Conservation (phyloP, 2,329 filamentous ascomycete species). For the Monosporascus cannonballus region DNA sequence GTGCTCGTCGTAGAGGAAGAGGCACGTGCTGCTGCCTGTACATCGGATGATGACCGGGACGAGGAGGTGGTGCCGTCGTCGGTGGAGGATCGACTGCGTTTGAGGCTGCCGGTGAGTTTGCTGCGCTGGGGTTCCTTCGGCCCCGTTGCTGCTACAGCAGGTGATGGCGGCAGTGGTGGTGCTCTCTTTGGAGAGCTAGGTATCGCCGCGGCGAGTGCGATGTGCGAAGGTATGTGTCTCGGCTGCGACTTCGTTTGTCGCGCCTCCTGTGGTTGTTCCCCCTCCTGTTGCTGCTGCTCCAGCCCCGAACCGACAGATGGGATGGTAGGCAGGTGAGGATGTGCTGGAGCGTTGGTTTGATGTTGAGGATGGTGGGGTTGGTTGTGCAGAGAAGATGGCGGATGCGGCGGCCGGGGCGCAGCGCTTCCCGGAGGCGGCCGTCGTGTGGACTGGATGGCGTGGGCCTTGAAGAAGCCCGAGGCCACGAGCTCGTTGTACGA, state of each 20-base stretch:
- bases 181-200: background rate
- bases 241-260: conserved; percentile 2
- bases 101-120: conserved; percentile 36
- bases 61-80: conserved; percentile 25
- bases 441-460: conserved; percentile 52
- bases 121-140: background rate
- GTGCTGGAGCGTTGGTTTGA: background rate
- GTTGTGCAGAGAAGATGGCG: background rate
- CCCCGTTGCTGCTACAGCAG: background rate
- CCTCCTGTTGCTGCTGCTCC: conserved; percentile 5
- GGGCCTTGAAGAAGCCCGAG: conserved; percentile 51
- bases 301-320: conserved; percentile 12
- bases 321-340: conserved; percentile 10
- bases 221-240: background rate
- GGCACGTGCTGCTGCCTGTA: conserved; percentile 1
- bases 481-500: conserved; percentile 52
- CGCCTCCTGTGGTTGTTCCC: background rate
- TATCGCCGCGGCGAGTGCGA: background rate
- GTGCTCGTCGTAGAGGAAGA: conserved; percentile 7
- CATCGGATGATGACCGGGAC: conserved; percentile 16
- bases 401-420: conserved; percentile 4
- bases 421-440: conserved; percentile 30
- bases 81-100: conserved; percentile 37
- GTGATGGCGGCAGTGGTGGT: background rate
- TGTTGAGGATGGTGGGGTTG: background rate